Base-by-base conservation (phyloP, 208 protist genomes). In the Trypanosoma cruzi region DNA sequence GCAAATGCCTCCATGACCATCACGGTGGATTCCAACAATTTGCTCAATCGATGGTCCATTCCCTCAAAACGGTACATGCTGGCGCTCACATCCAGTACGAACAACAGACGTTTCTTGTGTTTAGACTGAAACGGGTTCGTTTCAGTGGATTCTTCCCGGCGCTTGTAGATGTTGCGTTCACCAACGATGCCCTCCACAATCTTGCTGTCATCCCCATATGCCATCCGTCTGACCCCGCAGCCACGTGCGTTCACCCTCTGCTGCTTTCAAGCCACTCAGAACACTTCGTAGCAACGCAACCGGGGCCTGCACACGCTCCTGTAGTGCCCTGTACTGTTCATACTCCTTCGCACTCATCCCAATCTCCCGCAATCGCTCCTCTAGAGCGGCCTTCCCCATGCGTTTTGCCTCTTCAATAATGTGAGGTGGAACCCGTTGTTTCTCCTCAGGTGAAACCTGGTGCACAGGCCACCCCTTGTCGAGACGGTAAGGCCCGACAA, bases 1-100 rank as follows among this genome's bases (percentile, higher is more conserved):
- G 87, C 77, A 48, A 98, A 93, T 4, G 88, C 75, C 77, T 97
- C 94, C 84, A 97, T 96, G 24, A 98, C 75, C 93, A 98, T 96
- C 48, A 94, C 78, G 29, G 92, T 92, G 31, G 86, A 84, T 62
- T 96, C 93, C 8, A 98, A 62, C 70, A 96, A 73, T 61, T 92
- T 90, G 6, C 90, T 87, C 26, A 98, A 79, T 11, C 96, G 82
- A 32, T 84, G 80, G 66, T 98, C 96, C 72, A 88, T 84, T 29
- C 89, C 66, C 50, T 98, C 96, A 86, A 98, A 98, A 52, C 94
- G 85, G 78, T 97, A 98, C 94, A 98, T 98, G 72, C 82, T 93
- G 13, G 90, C 94, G 52, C 84, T 93, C 42, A 96, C 85, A 72
- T 98, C 96, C 55, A 97, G 76, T 32, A 97, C 90, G 85, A 98